Percentiles rank a stretch among this genome's conserved stretches.
phyloP scores from a whole-genome alignment of 176 grass and related monocot genomes.

The Melocanna baccifera region DNA sequence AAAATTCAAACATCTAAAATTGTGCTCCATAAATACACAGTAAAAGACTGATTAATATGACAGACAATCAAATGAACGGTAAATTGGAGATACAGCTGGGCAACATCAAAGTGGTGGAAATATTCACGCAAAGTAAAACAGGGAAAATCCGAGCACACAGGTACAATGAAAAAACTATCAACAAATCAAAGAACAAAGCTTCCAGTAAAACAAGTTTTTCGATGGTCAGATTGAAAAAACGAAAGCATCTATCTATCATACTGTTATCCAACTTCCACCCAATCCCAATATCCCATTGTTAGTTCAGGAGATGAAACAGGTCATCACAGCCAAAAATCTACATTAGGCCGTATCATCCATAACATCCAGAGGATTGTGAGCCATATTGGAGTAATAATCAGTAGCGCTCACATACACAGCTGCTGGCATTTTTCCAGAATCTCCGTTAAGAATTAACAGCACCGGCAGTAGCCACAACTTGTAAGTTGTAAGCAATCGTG shows the following conservation, averaged over 20 bases:
- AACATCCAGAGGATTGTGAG: background rate
- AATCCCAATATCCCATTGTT: background rate
- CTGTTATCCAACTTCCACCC: background rate
- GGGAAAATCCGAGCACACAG: background rate
- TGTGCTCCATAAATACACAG: background rate
- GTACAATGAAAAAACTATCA: background rate
- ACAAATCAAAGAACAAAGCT: background rate
- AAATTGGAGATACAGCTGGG: background rate
- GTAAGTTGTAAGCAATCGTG: background rate
- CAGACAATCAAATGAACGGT: background rate
- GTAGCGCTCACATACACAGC: background rate
- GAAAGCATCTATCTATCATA: background rate
- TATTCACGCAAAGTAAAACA: background rate
- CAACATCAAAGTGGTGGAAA: background rate
- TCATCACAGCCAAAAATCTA: background rate
- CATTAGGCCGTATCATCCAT: background rate
- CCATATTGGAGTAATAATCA: background rate
- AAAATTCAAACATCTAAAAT: background rate
- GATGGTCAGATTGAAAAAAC: background rate
- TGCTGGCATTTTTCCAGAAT: background rate
- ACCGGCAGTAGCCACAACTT: background rate
- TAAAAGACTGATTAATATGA: background rate
- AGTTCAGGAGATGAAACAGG: background rate
- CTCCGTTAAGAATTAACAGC: background rate
- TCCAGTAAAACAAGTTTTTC: background rate